A percentile compares a stretch with the other conserved stretches of the same genome.
These are phyloP conservation scores for Ajuga reptans DNA, from an alignment of 305 asterid species.

Conservation along the genomic window DNA sequence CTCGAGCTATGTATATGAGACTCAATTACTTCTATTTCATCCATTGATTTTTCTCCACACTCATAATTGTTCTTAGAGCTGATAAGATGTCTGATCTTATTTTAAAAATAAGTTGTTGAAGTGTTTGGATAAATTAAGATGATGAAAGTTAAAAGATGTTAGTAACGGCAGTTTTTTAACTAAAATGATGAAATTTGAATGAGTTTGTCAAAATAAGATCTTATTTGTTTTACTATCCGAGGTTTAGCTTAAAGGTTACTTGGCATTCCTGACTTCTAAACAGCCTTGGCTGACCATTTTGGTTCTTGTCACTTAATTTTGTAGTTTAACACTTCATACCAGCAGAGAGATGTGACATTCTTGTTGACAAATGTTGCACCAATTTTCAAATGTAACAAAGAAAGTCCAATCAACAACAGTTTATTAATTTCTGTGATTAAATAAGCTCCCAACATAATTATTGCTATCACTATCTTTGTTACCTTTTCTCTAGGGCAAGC, in stretches of 20 bases:
- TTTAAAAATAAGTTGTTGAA: no score
- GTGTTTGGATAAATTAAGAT: no score
- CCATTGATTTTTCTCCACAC: background rate
- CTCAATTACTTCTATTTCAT: conserved; percentile 10
- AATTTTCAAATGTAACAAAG: background rate
- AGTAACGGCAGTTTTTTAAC: no score
- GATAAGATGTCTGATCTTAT: no score
- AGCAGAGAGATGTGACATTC: background rate
- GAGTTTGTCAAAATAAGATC: no score
- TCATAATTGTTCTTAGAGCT: no score
- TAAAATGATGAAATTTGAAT: no score
- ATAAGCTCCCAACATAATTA: conserved; percentile 5
- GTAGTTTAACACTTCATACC: conserved; percentile 3
- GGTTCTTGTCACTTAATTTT: background rate
- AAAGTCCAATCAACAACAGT: background rate
- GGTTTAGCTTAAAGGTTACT: conserved; percentile 2
- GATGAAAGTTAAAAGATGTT: no score
- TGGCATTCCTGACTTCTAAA: conserved; percentile 7
- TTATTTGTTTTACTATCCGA: conserved; percentile 2
- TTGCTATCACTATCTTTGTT: conserved; percentile 4
- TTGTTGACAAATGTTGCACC: background rate
- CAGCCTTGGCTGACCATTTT: conserved; percentile 17
- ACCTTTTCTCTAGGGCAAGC: background rate
- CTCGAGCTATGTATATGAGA: conserved; percentile 8
- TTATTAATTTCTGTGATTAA: background rate